These are phyloP conservation scores for Jamesozyma piceae DNA, from an alignment of 805 yeast species.

Conservation along the genomic window DNA sequence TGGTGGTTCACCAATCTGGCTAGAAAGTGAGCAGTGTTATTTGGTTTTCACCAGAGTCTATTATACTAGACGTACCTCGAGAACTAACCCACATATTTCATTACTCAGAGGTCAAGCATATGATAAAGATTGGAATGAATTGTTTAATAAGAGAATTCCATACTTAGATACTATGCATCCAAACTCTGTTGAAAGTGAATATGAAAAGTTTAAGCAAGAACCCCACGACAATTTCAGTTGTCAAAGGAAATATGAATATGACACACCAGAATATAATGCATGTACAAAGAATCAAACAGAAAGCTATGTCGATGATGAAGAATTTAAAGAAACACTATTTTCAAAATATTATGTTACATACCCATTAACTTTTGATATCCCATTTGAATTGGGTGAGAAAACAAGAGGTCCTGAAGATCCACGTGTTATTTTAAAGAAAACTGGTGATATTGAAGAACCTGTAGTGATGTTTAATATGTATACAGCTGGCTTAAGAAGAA, in stretches of 20 bases:
- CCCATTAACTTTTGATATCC: slow-evolving; percentile 5
- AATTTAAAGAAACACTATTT: slow-evolving; percentile 5
- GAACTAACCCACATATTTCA: slow-evolving; percentile 19
- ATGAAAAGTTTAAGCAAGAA: slow-evolving; percentile 17
- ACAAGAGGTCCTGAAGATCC: slow-evolving; percentile 8
- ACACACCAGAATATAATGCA: slow-evolving; percentile 8
- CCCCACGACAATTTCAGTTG: slow-evolving; percentile 12
- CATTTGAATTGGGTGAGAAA: not conserved
- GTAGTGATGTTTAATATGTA: slow-evolving; percentile 6
- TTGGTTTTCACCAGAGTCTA: slow-evolving; percentile 33
- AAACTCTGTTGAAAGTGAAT: slow-evolving; percentile 22
- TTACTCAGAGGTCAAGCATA: slow-evolving; percentile 37
- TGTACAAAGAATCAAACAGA: slow-evolving; percentile 15
- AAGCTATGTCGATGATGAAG: slow-evolving; percentile 11
- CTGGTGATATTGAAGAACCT: slow-evolving; percentile 6
- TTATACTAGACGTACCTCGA: not conserved
- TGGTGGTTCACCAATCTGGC: slow-evolving; percentile 43
- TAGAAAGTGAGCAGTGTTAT: slow-evolving; percentile 41
- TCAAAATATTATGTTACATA: slow-evolving; percentile 3
- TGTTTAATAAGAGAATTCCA: slow-evolving; percentile 14
- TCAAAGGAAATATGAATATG: slow-evolving; percentile 19
- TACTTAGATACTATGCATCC: slow-evolving; percentile 19
- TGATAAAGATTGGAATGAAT: slow-evolving; percentile 37
- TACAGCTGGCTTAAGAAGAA: not conserved
- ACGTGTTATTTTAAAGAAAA: slow-evolving; percentile 3